Percentiles rank a stretch among this genome's conserved stretches.
Conservation (phyloP, 116 monocot genomes). For the Phalaenopsis hybrid region DNA sequence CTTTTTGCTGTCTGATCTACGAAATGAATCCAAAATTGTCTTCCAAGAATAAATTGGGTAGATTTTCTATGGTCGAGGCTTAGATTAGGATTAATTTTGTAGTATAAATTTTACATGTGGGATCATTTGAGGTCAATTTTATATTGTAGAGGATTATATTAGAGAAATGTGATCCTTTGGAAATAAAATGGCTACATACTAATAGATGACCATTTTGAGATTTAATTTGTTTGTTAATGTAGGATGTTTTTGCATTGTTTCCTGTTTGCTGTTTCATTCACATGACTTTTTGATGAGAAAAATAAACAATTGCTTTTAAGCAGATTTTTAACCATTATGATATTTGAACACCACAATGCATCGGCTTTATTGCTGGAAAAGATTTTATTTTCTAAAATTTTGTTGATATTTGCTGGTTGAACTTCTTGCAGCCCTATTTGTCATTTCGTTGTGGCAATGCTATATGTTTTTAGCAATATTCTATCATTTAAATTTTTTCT, state of each 20-base stretch:
- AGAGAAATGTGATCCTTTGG: no score
- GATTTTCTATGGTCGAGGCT: no score
- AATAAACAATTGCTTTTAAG: background rate
- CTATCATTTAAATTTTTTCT: background rate
- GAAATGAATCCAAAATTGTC: no score
- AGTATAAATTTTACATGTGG: no score
- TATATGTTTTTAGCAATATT: background rate
- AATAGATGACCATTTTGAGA: no score
- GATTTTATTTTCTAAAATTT: background rate
- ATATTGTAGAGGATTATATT: no score
- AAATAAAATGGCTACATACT: no score
- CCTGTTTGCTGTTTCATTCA: background rate
- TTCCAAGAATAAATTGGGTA: no score
- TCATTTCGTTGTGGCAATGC: background rate
- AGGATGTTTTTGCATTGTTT: background rate
- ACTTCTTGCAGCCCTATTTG: background rate
- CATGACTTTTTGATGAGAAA: background rate
- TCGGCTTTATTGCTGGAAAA: background rate
- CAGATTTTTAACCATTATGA: background rate
- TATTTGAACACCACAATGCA: background rate
- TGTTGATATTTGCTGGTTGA: background rate
- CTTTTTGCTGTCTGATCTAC: no score
- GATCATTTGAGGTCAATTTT: no score
- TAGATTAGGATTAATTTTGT: no score
- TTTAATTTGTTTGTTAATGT: no score